Evolutionary conservation across 2,329 filamentous ascomycete genomes (phyloP), one percentile per base, ranked within the genome.

Genomic region (Neoarthrinium moseri): DNA sequence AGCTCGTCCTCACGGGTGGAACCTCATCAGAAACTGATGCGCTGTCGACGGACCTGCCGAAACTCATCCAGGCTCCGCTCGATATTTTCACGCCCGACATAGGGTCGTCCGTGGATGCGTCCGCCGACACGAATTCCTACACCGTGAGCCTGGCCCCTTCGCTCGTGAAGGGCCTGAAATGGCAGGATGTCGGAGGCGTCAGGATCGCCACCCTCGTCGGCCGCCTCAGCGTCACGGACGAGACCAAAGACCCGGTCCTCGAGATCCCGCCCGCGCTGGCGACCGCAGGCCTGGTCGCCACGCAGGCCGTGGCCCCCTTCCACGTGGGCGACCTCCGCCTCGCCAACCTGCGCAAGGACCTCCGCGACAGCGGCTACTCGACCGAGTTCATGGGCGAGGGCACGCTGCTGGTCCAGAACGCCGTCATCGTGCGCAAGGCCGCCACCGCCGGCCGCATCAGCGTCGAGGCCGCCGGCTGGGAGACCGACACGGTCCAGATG

Each of bases 91-190:
- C 89, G 1, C 94, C 94, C 1, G 67, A 72, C 8, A 73, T 89
- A n/a, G 91, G 91, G 20, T 73, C 78, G 26, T 73, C 77, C 12
- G 78, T 99, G 33, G 86, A 99, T 65, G 94, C 92, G 11, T 96
- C 91, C 60, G 92, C 97, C 33, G 94, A 99, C 63, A 97, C 92
- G 5, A 96, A 97, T 63, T 91, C 94, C 4, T 99, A 95, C 94
- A 86, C 89, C 20, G 88, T 99, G 49, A 95, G 91, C 66, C 78
- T 99, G 15, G 91, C 89, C 39, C 89, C 92, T 55, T 74, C 81
- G 35, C 81, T 99, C 17, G 87, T 95, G 48, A 89, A 89, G 67
- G 87, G 87, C 56, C 77, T 99, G 49, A 89, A 89, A 60, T 97
- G 94, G 94, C 94, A 97, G 70, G 91, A 89, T 48, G 91, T 97